Evolutionary conservation across 2,329 filamentous ascomycete species (phyloP).

Genomic region (Ophiocordyceps sinensis): DNA sequence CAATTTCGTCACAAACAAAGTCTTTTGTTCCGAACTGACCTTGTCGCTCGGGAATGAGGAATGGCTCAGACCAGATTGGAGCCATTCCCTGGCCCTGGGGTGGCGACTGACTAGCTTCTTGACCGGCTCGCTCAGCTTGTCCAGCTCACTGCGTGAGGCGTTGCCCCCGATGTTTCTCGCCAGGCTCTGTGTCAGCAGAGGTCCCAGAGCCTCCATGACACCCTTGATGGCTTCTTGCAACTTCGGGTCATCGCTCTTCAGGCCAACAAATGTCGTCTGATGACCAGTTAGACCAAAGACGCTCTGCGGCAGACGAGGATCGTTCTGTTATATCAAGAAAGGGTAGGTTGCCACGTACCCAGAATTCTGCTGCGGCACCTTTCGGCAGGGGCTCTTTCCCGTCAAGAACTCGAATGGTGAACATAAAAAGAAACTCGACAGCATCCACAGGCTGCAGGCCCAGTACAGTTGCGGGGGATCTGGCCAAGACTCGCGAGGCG

Average conservation of each 20-base stretch:
- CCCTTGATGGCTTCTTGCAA: conserved; percentile 28
- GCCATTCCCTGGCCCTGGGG: conserved; percentile 42
- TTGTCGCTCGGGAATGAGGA: conserved; percentile 44
- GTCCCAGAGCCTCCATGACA: conserved; percentile 45
- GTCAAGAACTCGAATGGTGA: conserved; percentile 54
- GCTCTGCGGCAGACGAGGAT: too few relatives aligned
- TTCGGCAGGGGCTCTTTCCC: conserved; percentile 65
- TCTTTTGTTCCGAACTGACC: conserved; percentile 44
- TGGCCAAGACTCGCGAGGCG: conserved; percentile 46
- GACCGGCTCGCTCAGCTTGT: conserved; percentile 54
- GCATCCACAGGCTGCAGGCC: conserved; percentile 37
- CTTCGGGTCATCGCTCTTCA: conserved; percentile 26
- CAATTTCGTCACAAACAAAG: conserved; percentile 50
- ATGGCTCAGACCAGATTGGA: conserved; percentile 43
- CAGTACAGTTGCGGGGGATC: conserved; percentile 47
- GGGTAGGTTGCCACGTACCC: conserved; percentile 33
- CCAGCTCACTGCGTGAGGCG: conserved; percentile 56
- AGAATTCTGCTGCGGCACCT: conserved; percentile 58
- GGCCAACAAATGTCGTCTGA: conserved; percentile 37
- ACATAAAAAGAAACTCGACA: conserved; percentile 55
- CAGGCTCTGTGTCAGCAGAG: conserved; percentile 42
- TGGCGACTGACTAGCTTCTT: conserved; percentile 51
- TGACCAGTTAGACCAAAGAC: neutral
- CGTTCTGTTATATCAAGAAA: too few relatives aligned
- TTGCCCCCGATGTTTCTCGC: conserved; percentile 53